Evolutionary conservation across 495 filamentous ascomycete genomes (phyloP), one percentile per base, ranked within the genome.

Genomic region (Immersiella caudata): DNA sequence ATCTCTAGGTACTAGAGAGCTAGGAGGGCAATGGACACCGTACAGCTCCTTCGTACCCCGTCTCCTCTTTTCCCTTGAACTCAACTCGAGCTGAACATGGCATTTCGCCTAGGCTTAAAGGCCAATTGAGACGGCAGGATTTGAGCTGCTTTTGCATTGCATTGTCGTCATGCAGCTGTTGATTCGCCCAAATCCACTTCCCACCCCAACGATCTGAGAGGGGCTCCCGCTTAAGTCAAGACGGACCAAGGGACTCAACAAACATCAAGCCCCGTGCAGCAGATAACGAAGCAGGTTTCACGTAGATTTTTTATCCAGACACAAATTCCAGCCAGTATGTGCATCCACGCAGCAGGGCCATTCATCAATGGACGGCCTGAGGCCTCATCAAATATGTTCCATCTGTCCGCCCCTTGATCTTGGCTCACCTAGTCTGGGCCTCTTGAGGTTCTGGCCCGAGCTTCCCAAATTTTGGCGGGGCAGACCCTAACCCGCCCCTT

Each of bases 121-220:
- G 54, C 54, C 54, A 57, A 57, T 57, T 18, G 54, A 25, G 54
- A 25, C 20, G n/a, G 20, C 54, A 24, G 26, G 54, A 27, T 16
- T 18, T 57, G 54, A 57, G 22, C 22, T 27, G 14, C 12, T 9
- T n/a, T 20, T n/a, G 16, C 51, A 54, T 54, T 57, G 54, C 54
- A 21, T 26, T 16, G 54, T 57, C 54, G 54, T 27, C 22, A 57
- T 24, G 54, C 54, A 25, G 54, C 54, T 24, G 11, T 18, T 57
- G 54, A 57, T 57, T 57, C 54, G 54, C 22, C 54, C 16, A 24
- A 16, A 24, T 7, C 3, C 20, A 26, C 21, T 16, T 21, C n/a
- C 18, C 54, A 18, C 16, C 40, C 40, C 40, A 46, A 46, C 40
- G 40, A 46, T 57, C 54, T 57, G 29, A 57, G 54, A 21, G 54